Evolutionary conservation across 352 stramenopile genomes (phyloP).

Genomic region (Aphanomyces euteiches): DNA sequence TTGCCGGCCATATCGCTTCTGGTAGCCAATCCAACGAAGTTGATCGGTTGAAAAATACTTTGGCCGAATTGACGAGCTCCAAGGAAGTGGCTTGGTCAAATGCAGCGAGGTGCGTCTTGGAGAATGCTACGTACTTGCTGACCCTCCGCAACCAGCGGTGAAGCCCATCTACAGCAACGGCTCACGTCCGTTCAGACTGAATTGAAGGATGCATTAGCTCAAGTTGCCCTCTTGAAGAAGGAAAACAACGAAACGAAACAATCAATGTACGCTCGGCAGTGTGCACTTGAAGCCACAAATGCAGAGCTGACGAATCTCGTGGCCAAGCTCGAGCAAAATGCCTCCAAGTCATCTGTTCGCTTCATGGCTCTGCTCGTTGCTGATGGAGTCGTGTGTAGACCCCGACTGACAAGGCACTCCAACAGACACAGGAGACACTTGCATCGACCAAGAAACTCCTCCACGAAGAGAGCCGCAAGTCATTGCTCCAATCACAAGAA

Average conservation of each 20-base stretch:
- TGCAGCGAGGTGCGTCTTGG: slow-evolving; percentile 16
- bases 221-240: slow-evolving; percentile 56
- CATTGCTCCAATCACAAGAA: slow-evolving; percentile 65
- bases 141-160: slow-evolving; percentile 1
- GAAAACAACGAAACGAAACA: slow-evolving; percentile 61
- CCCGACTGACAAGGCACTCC: not conserved
- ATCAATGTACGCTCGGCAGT: slow-evolving; percentile 68
- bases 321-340: slow-evolving; percentile 47
- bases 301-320: slow-evolving; percentile 63
- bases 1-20: no score
- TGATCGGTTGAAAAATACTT: not conserved
- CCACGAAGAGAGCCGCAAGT: slow-evolving; percentile 64
- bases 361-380: not conserved
- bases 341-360: not conserved
- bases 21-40: slow-evolving; percentile 12
- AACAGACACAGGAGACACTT: slow-evolving; percentile 48
- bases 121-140: not conserved
- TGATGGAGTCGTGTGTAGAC: not conserved
- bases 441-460: slow-evolving; percentile 70
- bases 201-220: slow-evolving; percentile 58
- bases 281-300: slow-evolving; percentile 71
- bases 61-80: slow-evolving; percentile 12
- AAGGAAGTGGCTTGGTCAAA: slow-evolving; percentile 26
- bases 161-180: slow-evolving; percentile 34
- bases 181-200: slow-evolving; percentile 61